Evolutionary conservation across 129 eudicot genomes (phyloP), one percentile per base, ranked within the genome.

Genomic region (Arctium lappa): DNA sequence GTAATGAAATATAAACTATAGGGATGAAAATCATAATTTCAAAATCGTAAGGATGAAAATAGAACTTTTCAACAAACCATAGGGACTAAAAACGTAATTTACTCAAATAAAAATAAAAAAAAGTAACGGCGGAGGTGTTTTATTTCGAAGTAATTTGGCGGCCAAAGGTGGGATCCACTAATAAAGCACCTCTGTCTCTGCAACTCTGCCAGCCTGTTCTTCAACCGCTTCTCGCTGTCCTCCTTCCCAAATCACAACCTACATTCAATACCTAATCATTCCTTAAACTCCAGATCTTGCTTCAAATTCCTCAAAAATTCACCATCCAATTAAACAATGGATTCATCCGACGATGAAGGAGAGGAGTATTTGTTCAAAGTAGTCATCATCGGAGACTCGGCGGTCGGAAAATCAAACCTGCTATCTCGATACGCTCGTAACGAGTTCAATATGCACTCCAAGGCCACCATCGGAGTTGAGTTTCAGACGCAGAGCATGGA

Each of bases 291-390:
- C 77, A 78, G 74, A 30, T 63, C 29, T 46, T 22, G 18, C 2
- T 32, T 27, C 31, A 63, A 73, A 39, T 65, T 37, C 3, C 9
- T 4, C 75, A 10, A 1, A 33, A 13, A 10, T 15, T 37, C 63
- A 16, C 42, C 1, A 2, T 33, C 13, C 63, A 10, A 72, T 44
- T 29, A 6, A 48, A 62, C 50, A 42, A 85, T 86, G 89, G 80
- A 79, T 39, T 92, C 97, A 15, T 92, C 97, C 0, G 98, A 93
- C n/a, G 97, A 91, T 3, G 98, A 91, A 73, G 97, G 94, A 8
- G 98, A 93, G 73, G 98, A 90, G 86, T 93, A 93, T 74, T 79
- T 93, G 12, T 93, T 93, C 95, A 93, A 93, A 87, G 89, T 93
- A 37, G 98, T 93, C 73, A 93, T 93, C 31, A 91, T 93, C 60